Evolutionary conservation across 805 yeast genomes (phyloP).

Genomic region (Kluyveromyces wickerhamii): DNA sequence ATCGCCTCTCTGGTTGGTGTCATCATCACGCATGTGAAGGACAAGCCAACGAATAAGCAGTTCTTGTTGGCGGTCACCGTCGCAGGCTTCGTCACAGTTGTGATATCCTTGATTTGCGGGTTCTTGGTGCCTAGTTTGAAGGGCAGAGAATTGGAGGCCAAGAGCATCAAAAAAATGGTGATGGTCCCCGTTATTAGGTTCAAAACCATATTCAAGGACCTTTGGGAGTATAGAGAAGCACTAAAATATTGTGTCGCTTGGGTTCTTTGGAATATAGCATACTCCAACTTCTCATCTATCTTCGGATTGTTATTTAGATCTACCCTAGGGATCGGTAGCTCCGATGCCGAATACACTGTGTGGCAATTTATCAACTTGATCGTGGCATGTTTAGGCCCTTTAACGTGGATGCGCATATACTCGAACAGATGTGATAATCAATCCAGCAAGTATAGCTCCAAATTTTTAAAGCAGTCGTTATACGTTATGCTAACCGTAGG

Average conservation of each 20-base stretch:
- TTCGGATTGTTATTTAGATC: slow-evolving; percentile 33
- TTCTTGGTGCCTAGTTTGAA: slow-evolving; percentile 28
- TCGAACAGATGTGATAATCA: slow-evolving; percentile 14
- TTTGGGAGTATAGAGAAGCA: slow-evolving; percentile 20
- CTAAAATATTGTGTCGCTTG: slow-evolving; percentile 32
- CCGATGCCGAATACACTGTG: slow-evolving; percentile 35
- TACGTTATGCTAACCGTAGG: slow-evolving; percentile 29
- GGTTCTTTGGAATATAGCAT: slow-evolving; percentile 37
- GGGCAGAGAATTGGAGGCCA: slow-evolving; percentile 13
- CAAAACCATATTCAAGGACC: slow-evolving; percentile 20
- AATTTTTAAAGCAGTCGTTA: slow-evolving; percentile 32
- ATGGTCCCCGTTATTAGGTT: slow-evolving; percentile 19
- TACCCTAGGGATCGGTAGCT: slow-evolving; percentile 32
- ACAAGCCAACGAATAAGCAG: slow-evolving; percentile 22
- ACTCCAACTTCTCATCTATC: slow-evolving; percentile 31
- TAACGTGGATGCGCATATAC: slow-evolving; percentile 33
- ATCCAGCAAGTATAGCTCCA: slow-evolving; percentile 7
- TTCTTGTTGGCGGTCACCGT: slow-evolving; percentile 34
- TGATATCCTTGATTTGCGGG: slow-evolving; percentile 22
- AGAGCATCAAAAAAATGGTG: not conserved
- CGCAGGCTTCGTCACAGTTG: slow-evolving; percentile 33
- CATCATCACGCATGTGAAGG: slow-evolving; percentile 29
- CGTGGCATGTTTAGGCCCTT: slow-evolving; percentile 30
- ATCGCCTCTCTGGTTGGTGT: slow-evolving; percentile 33
- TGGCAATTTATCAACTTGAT: slow-evolving; percentile 33